These are phyloP conservation scores for Aspergillus hiratsukae DNA, from an alignment of 2,329 filamentous ascomycete genomes.

Conservation along the genomic window DNA sequence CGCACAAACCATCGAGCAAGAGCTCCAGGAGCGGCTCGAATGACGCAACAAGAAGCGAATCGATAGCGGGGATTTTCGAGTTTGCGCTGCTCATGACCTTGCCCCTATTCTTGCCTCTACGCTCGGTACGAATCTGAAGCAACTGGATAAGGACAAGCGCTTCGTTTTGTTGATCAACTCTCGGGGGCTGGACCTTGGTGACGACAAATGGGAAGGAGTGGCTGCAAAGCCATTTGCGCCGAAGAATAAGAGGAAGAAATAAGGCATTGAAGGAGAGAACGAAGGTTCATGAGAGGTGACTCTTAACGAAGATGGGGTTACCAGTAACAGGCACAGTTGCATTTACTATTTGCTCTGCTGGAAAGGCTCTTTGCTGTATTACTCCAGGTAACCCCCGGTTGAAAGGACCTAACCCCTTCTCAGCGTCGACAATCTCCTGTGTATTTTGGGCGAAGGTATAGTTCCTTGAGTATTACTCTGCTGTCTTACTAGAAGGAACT, in stretches of 20 bases:
- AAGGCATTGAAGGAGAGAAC: neutral
- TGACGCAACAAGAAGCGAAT: slow-evolving; percentile 25
- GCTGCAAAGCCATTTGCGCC: slow-evolving; percentile 1
- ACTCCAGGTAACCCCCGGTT: too few species aligned
- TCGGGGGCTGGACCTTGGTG: slow-evolving; percentile 4
- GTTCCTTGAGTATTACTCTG: too few species aligned
- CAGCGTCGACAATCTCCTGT: too few species aligned
- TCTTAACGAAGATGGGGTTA: too few species aligned
- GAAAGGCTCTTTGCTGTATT: too few species aligned
- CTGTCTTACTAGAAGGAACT: too few species aligned
- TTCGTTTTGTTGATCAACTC: slow-evolving; percentile 10
- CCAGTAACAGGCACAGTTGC: too few species aligned
- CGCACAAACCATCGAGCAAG: slow-evolving; percentile 10
- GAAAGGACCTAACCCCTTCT: too few species aligned
- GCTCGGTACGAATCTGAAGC: slow-evolving; percentile 24
- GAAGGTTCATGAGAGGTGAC: neutral
- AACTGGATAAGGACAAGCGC: slow-evolving; percentile 20
- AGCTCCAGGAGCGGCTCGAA: neutral
- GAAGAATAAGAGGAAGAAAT: neutral
- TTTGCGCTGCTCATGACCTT: slow-evolving; percentile 35
- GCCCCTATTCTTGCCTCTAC: slow-evolving; percentile 25
- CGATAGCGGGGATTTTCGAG: slow-evolving; percentile 25
- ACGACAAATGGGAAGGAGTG: slow-evolving; percentile 2
- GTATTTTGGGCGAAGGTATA: too few species aligned
- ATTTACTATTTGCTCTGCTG: too few species aligned